These are phyloP conservation scores for Umbellularia californica DNA, from an alignment of 164 flowering plant species.

Conservation along the genomic window DNA sequence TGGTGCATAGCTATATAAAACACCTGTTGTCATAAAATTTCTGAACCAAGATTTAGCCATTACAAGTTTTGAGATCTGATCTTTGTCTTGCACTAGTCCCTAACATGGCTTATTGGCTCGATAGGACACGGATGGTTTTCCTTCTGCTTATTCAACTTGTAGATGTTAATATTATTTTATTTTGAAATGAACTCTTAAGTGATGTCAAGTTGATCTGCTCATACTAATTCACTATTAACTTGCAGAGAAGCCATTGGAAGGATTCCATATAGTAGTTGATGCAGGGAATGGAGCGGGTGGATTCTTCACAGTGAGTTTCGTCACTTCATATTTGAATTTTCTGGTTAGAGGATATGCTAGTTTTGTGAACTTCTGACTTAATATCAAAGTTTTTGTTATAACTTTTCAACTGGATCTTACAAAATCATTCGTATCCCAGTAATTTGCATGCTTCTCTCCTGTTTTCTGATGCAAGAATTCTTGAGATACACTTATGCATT, in stretches of 20 bases:
- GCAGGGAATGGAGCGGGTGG: conserved; percentile 99
- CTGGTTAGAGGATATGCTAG: background rate
- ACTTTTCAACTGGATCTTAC: background rate
- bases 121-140: background rate
- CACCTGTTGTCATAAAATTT: background rate
- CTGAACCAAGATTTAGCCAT: background rate
- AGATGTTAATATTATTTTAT: background rate
- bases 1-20: background rate
- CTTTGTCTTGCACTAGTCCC: background rate
- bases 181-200: background rate
- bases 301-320: conserved; percentile 74
- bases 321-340: background rate
- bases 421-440: background rate
- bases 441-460: background rate
- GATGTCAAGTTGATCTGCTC: background rate
- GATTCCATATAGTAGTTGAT: conserved; percentile 95
- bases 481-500: background rate
- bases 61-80: background rate
- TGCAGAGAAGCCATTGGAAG: conserved; percentile 92
- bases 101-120: background rate
- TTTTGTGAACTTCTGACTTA: background rate
- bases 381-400: background rate
- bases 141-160: background rate
- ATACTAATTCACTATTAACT: conserved; percentile 11
- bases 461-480: background rate